Base-by-base conservation (phyloP, 1,284 basidiomycete genomes). In the Tylopilus microsporus region DNA sequence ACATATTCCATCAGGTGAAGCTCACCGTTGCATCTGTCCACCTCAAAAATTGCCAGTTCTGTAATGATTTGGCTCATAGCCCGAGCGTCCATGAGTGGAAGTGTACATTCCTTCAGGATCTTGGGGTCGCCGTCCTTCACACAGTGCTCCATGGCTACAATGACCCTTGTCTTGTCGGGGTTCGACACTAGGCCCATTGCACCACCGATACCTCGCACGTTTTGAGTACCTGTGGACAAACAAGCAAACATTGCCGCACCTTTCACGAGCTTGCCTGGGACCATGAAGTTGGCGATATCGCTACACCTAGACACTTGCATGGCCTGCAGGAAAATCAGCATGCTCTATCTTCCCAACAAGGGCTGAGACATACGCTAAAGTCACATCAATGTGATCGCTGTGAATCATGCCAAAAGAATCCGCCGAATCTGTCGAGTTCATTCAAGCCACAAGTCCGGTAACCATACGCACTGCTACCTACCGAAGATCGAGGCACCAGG, bases 271-370 rank as follows among this genome's bases (percentile, higher is more conserved):
- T 94, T 92, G 36, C 92, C 91, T 36, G 94, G 93, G 62, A 97
- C 91, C 93, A 96, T 97, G 74, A 91, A 98, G 79, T 97, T 97
- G 57, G 95, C 94, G 63, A 98, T 87, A 72, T 97, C 93, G 62
- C 95, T 94, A 21, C 85, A 83, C 64, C 87, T 83, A 1, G 91
- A 92, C 39, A 97, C 94, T 80, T 97, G 91, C 86, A 98, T 92
- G 4, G 94, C 93, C 89, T 90, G 61, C 25, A n/a, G 39, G 42
- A 60, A 53, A 13, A 19, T 66, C 46, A 65, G 43, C 58, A 53
- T 11, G 43, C 41, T 58, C 60, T 61, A 25, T 25, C 19, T 36
- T 55, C 49, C 52, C 55, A 36, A 21, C 37, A 74, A 45, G 37
- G 25, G 47, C 18, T n/a, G 32, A 42, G 6, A 12, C 81, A 55